These are phyloP conservation scores for Incumbomyces lentus DNA, from an alignment of 2,329 filamentous ascomycete species.

Conservation along the genomic window DNA sequence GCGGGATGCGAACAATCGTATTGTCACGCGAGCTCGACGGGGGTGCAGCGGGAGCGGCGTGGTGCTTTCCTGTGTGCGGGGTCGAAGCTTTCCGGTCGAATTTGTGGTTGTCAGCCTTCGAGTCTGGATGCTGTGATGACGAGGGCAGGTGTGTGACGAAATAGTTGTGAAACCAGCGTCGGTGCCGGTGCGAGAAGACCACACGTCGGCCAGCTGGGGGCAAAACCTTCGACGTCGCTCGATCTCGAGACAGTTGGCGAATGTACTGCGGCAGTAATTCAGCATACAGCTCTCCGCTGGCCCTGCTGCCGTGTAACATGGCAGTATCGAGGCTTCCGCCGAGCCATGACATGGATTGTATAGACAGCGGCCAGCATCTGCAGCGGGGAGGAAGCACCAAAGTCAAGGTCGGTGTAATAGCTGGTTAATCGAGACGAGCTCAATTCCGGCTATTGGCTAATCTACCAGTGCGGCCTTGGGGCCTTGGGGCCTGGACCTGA, in stretches of 20 bases:
- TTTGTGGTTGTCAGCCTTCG: conserved; percentile 63
- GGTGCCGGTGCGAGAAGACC: neutral
- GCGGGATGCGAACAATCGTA: conserved; percentile 87
- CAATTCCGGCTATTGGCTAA: too few relatives aligned
- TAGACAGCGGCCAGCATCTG: neutral
- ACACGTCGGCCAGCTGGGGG: neutral
- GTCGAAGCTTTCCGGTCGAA: conserved; percentile 75
- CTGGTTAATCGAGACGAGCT: neutral
- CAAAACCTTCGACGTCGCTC: neutral
- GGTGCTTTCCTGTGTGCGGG: conserved; percentile 54
- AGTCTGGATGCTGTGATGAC: conserved; percentile 84
- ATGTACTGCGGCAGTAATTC: conserved; percentile 28
- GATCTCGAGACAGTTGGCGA: conserved; percentile 13
- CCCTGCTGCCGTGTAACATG: conserved; percentile 16
- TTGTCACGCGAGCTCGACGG: conserved; percentile 60
- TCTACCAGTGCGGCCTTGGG: too few relatives aligned
- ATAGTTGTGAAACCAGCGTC: conserved; percentile 74
- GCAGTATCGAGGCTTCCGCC: conserved; percentile 6
- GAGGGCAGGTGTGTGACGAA: conserved; percentile 94
- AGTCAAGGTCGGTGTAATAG: too few relatives aligned
- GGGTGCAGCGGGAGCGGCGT: conserved; percentile 46
- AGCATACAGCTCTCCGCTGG: conserved; percentile 15
- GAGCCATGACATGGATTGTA: conserved; percentile 7
- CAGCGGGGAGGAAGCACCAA: too few relatives aligned
- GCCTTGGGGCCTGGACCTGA: too few relatives aligned